phyloP scores from a whole-genome alignment of 495 filamentous ascomycete species.

The Podospora pseudopauciseta region DNA sequence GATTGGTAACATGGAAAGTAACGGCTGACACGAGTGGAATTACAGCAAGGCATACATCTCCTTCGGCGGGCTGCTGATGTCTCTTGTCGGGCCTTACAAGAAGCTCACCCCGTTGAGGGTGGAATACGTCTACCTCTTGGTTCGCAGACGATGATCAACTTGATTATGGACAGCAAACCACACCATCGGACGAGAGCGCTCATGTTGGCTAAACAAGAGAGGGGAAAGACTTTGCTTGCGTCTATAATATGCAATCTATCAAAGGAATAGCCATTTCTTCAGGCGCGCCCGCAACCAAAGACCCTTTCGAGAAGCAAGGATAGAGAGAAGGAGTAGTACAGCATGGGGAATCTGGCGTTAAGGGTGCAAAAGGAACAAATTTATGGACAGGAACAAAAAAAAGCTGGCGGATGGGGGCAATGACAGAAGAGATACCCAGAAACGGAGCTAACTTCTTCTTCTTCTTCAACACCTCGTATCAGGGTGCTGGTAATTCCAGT shows the following conservation, averaged over 20 bases:
- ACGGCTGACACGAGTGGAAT: background rate
- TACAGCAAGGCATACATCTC: slow-evolving; percentile 84
- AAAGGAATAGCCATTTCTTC: background rate
- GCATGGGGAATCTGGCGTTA: slow-evolving; percentile 18
- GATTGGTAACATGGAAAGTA: background rate
- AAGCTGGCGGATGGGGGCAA: slow-evolving; percentile 8
- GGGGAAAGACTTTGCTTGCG: slow-evolving; percentile 2
- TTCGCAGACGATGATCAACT: slow-evolving; percentile 68
- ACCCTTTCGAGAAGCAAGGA: background rate
- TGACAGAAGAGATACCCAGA: slow-evolving; percentile 27
- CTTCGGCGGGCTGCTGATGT: slow-evolving; percentile 87
- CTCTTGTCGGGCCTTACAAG: slow-evolving; percentile 90
- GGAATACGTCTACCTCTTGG: slow-evolving; percentile 87
- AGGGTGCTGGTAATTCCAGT: slow-evolving; percentile 38
- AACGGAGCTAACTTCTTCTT: slow-evolving; percentile 7
- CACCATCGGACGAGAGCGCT: background rate
- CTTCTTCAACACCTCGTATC: slow-evolving; percentile 11
- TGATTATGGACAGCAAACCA: background rate
- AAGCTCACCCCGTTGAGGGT: slow-evolving; percentile 86
- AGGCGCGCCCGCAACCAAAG: background rate
- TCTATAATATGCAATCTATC: slow-evolving; percentile 6
- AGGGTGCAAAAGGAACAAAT: slow-evolving; percentile 12
- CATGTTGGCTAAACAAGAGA: background rate
- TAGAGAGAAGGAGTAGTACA: background rate
- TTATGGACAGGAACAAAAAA: slow-evolving; percentile 2